Evolutionary conservation across 805 yeast genomes (phyloP).

Genomic region (Metschnikowia dekortorum): DNA sequence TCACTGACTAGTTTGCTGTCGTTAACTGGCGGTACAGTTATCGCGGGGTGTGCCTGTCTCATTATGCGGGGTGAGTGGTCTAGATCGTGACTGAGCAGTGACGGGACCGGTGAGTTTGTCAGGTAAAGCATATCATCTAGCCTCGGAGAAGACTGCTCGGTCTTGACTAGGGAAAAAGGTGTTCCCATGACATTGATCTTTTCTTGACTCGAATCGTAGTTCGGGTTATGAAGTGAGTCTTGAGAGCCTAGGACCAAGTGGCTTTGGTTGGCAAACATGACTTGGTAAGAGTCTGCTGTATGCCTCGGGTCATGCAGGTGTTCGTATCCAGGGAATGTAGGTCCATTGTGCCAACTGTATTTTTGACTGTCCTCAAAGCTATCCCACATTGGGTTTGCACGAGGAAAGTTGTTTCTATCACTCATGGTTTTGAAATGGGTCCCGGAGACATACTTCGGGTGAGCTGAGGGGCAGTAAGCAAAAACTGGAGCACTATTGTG

Average conservation of each 20-base stretch:
- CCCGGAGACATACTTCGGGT: slow-evolving; percentile 3
- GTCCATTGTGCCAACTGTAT: background rate
- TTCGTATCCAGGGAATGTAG: background rate
- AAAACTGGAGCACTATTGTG: background rate
- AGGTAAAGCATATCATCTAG: slow-evolving; percentile 1
- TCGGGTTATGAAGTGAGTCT: background rate
- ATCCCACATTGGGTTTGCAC: slow-evolving; percentile 2
- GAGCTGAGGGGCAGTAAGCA: background rate
- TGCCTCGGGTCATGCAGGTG: background rate
- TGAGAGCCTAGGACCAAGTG: slow-evolving; percentile 1
- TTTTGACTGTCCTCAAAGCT: background rate
- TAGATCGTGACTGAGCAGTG: slow-evolving; percentile 1
- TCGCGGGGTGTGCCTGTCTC: background rate
- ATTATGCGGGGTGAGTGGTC: slow-evolving; percentile 1
- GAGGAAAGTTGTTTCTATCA: slow-evolving; percentile 1
- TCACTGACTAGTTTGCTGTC: background rate
- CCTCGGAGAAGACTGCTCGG: background rate
- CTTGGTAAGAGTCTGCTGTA: background rate
- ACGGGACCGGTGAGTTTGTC: background rate
- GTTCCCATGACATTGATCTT: background rate
- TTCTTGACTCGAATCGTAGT: background rate
- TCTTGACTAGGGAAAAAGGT: background rate
- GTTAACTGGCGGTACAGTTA: background rate
- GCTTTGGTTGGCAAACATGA: background rate
- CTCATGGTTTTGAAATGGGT: slow-evolving; percentile 1